Percentiles rank a stretch among this genome's conserved stretches.
Conservation (phyloP, 225 moss, liverwort and hornwort genomes). For the Marchantia paleacea region DNA sequence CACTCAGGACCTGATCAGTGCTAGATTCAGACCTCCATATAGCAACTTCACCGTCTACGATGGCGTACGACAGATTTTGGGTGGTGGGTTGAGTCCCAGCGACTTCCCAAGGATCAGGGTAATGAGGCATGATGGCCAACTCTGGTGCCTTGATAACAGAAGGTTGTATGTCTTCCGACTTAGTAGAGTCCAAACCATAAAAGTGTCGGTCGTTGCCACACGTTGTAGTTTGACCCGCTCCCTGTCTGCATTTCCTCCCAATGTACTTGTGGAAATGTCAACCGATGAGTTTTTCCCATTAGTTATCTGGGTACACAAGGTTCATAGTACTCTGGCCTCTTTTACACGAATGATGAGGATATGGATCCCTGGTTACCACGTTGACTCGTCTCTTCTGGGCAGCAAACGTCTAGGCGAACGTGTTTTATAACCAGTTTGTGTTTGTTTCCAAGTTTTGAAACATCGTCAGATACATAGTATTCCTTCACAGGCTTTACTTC, state of each 20-base stretch:
- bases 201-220: conserved; percentile 16
- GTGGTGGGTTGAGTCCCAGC: conserved; percentile 3
- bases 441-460: too few relatives aligned
- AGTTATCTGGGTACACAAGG: conserved; percentile 12
- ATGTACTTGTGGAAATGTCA: background rate
- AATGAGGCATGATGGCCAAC: conserved; percentile 15
- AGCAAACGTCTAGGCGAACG: background rate
- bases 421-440: background rate
- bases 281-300: conserved; percentile 18
- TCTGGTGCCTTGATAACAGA: conserved; percentile 28
- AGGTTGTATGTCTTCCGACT: conserved; percentile 20
- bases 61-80: conserved; percentile 9
- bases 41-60: conserved; percentile 19
- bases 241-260: conserved; percentile 2
- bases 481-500: too few relatives aligned
- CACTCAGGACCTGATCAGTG: conserved; percentile 23
- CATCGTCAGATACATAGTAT: too few relatives aligned
- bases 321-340: conserved; percentile 14
- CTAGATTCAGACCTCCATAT: conserved; percentile 23
- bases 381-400: conserved; percentile 10
- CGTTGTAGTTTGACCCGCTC: conserved; percentile 8
- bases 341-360: conserved; percentile 26
- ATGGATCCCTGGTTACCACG: conserved; percentile 25
- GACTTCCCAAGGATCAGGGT: conserved; percentile 22
- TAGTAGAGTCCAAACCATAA: background rate